Evolutionary conservation across 306 rosid species (phyloP).

Genomic region (Cicer pinnatifidum): DNA sequence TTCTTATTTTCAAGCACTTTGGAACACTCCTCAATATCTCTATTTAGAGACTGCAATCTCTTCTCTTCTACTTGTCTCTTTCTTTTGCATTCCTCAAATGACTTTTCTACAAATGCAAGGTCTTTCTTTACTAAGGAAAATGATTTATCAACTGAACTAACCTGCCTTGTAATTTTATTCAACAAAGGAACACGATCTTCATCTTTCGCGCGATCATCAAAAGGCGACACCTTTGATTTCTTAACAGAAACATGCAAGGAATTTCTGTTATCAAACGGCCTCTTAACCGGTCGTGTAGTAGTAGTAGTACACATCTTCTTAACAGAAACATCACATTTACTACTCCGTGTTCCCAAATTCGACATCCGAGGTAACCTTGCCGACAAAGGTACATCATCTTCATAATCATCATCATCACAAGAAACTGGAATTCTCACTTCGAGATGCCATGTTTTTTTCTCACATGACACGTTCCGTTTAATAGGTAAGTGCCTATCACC

Average conservation of each 20-base stretch:
- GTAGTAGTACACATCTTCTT: neutral
- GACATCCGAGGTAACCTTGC: neutral
- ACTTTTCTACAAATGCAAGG: conserved; percentile 36
- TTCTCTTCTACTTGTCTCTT: conserved; percentile 35
- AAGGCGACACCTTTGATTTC: neutral
- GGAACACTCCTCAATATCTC: conserved; percentile 38
- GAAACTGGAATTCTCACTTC: neutral
- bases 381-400: conserved; percentile 10
- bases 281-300: neutral
- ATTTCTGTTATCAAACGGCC: neutral
- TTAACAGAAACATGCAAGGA: neutral
- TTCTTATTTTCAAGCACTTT: conserved; percentile 46
- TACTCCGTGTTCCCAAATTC: neutral
- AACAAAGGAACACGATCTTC: neutral
- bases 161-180: neutral
- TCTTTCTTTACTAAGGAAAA: conserved; percentile 21
- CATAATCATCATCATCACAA: neutral
- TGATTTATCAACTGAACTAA: neutral
- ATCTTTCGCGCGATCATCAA: neutral
- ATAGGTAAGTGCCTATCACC: neutral
- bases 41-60: conserved; percentile 40
- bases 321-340: neutral
- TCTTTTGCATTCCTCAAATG: conserved; percentile 17
- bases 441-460: neutral
- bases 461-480: neutral